Evolutionary conservation across 495 filamentous ascomycete species (phyloP).

Genomic region (Trichoderma asperelloides): DNA sequence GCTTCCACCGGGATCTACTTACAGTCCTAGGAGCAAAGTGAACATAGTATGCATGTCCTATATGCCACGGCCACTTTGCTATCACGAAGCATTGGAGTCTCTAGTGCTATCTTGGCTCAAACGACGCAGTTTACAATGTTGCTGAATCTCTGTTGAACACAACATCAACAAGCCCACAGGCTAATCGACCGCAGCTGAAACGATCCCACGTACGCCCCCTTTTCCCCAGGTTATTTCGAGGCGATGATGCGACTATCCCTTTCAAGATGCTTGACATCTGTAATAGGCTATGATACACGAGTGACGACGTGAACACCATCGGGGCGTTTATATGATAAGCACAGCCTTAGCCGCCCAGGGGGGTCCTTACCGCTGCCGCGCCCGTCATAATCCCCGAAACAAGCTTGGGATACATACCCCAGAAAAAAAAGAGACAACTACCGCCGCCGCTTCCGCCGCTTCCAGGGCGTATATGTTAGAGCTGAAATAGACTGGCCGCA

Average conservation of each 20-base stretch:
- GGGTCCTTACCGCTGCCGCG: background rate
- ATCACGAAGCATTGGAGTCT: no score
- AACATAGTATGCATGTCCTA: no score
- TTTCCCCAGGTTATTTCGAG: background rate
- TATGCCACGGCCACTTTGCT: no score
- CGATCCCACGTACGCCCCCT: background rate
- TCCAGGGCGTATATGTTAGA: background rate
- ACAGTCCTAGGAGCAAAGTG: no score
- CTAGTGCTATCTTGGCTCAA: background rate
- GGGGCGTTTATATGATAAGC: background rate
- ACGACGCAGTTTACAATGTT: background rate
- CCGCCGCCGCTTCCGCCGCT: background rate
- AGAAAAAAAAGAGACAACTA: background rate
- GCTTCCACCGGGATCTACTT: no score
- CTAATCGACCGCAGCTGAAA: background rate
- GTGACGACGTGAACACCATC: background rate
- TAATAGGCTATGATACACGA: background rate
- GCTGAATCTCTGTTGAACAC: background rate
- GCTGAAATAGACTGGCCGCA: background rate
- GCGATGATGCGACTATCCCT: background rate
- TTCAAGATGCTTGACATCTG: background rate
- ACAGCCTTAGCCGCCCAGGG: background rate
- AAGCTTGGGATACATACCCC: background rate
- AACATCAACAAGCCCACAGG: background rate
- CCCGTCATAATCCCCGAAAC: background rate